Conservation (phyloP, 768 basidiomycete genomes). For the Guyanaporus albipodus region DNA sequence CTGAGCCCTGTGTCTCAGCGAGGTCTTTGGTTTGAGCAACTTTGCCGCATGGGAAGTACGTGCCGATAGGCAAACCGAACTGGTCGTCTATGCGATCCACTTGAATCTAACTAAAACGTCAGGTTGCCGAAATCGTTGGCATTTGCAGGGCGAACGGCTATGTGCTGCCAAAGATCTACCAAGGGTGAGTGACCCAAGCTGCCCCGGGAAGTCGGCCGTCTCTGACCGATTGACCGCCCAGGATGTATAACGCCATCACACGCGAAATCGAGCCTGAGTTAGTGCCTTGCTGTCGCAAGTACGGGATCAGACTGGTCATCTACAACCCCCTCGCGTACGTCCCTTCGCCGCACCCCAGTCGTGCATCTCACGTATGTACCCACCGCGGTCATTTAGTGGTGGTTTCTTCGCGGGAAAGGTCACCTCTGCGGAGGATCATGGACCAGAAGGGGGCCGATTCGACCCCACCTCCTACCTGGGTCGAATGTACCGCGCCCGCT, state of each 20-base stretch:
- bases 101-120: not conserved
- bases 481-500: constrained; percentile 43
- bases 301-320: constrained; percentile 50
- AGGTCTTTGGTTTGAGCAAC: constrained; percentile 63
- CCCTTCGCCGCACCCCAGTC: not conserved
- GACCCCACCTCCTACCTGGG: constrained; percentile 37
- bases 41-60: constrained; percentile 51
- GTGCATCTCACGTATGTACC: not conserved
- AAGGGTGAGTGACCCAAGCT: constrained; percentile 41
- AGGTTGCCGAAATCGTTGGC: constrained; percentile 56
- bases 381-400: not conserved
- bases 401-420: constrained; percentile 44
- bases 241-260: constrained; percentile 49
- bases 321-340: constrained; percentile 53
- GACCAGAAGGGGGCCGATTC: constrained; percentile 40
- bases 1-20: constrained; percentile 29
- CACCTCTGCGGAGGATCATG: constrained; percentile 27
- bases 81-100: not conserved
- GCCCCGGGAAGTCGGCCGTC: not conserved
- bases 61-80: too few relatives aligned
- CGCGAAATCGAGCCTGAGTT: constrained; percentile 47
- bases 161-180: constrained; percentile 52
- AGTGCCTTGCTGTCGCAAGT: constrained; percentile 55
- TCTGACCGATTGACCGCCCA: not conserved
- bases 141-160: constrained; percentile 55